phyloP scores from a whole-genome alignment of 2,329 filamentous ascomycete genomes.

The Stachybotrys echinatus region DNA sequence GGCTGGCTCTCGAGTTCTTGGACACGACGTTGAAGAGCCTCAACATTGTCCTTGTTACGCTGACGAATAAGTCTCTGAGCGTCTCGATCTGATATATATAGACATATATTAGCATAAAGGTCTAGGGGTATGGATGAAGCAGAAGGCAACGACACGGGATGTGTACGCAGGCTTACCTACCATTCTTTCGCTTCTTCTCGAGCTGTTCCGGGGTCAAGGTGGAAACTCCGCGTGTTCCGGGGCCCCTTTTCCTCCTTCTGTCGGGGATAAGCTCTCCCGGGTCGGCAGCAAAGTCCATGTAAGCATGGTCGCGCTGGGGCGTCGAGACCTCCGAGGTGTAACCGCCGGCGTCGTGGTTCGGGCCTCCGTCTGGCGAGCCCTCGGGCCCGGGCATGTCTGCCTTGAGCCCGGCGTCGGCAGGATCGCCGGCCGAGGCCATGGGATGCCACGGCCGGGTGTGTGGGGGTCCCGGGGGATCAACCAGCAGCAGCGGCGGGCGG shows the following conservation, averaged over 20 bases:
- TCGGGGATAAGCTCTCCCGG: conserved; percentile 4
- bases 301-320: conserved; percentile 12
- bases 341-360: neutral
- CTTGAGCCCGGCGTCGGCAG: neutral
- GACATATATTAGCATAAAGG: too few species aligned
- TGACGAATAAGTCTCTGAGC: conserved; percentile 81
- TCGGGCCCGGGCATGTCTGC: neutral
- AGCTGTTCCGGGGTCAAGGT: conserved; percentile 71
- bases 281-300: conserved; percentile 12
- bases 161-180: conserved; percentile 26
- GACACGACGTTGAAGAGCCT: conserved; percentile 66
- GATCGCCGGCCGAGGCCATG: neutral
- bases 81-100: conserved; percentile 73
- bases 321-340: neutral
- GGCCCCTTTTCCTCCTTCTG: conserved; percentile 42
- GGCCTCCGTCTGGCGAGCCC: neutral
- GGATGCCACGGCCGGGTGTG: neutral
- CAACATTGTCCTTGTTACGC: conserved; percentile 75
- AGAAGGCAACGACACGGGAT: neutral
- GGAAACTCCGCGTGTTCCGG: conserved; percentile 45
- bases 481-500: too few species aligned
- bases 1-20: conserved; percentile 72
- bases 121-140: neutral
- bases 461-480: too few species aligned
- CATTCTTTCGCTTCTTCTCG: conserved; percentile 59